Percentiles rank a stretch among this genome's conserved stretches.
Evolutionary conservation across 2,329 filamentous ascomycete genomes (phyloP).

Genomic region (Cylindrodendrum hubeiense): DNA sequence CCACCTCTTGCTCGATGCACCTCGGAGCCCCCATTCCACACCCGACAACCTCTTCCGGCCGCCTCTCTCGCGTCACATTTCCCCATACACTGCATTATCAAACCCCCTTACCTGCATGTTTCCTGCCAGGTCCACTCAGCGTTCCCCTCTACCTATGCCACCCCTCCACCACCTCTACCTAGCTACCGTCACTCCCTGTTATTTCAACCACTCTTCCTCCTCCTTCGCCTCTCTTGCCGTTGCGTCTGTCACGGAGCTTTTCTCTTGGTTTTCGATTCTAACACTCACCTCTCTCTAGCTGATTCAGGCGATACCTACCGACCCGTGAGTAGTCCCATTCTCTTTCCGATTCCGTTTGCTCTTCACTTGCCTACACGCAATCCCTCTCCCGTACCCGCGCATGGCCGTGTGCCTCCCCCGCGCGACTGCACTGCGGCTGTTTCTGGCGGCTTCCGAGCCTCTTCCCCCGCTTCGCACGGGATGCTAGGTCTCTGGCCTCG

Average conservation of each 20-base stretch:
- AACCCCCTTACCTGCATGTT: constrained; percentile 60
- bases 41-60: constrained; percentile 43
- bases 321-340: constrained; percentile 61
- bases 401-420: constrained; percentile 39
- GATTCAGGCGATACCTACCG: constrained; percentile 72
- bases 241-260: constrained; percentile 42
- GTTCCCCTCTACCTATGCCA: constrained; percentile 47
- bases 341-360: constrained; percentile 26
- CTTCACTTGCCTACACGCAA: constrained; percentile 32
- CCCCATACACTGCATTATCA: constrained; percentile 51
- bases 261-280: constrained; percentile 41
- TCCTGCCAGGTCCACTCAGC: constrained; percentile 59
- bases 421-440: constrained; percentile 33
- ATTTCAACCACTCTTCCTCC: constrained; percentile 47
- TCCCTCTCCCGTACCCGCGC: constrained; percentile 20
- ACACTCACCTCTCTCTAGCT: constrained; percentile 61
- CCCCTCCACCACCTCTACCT: constrained; percentile 50
- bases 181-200: constrained; percentile 48
- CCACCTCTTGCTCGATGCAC: constrained; percentile 50
- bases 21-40: constrained; percentile 48
- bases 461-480: constrained; percentile 36
- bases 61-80: constrained; percentile 48
- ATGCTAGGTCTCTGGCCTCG: constrained; percentile 30
- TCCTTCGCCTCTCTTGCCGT: constrained; percentile 41
- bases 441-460: constrained; percentile 27